phyloP scores from a whole-genome alignment of 805 yeast genomes.

The Candida krabiensis region DNA sequence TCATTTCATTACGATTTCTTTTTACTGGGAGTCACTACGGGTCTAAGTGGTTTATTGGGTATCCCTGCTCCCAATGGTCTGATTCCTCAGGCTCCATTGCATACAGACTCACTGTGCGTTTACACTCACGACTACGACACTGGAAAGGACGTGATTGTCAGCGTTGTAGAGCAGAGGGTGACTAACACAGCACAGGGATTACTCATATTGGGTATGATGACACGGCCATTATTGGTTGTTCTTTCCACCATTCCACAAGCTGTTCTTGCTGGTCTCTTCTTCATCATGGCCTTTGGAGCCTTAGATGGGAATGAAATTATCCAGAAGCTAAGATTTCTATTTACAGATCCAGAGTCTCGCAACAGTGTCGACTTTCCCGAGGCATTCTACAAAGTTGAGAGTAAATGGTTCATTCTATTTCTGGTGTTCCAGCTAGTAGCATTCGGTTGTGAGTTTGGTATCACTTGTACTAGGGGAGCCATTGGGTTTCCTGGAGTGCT shows the following conservation, averaged over 20 bases:
- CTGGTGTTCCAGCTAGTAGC: conserved; percentile 61
- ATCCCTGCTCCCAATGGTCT: conserved; percentile 96
- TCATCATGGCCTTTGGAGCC: conserved; percentile 89
- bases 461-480: conserved; percentile 85
- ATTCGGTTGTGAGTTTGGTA: conserved; percentile 77
- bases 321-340: conserved; percentile 58
- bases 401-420: conserved; percentile 56
- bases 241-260: conserved; percentile 89
- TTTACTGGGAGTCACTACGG: conserved; percentile 82
- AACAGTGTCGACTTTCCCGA: conserved; percentile 18
- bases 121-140: conserved; percentile 38
- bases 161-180: conserved; percentile 86
- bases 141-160: conserved; percentile 34
- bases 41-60: conserved; percentile 83
- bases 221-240: conserved; percentile 80
- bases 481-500: conserved; percentile 92
- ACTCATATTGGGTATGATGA: conserved; percentile 82
- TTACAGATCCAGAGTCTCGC: conserved; percentile 51
- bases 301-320: conserved; percentile 66
- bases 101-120: conserved; percentile 74
- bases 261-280: conserved; percentile 87
- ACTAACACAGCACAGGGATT: conserved; percentile 86
- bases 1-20: conserved; percentile 92
- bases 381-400: conserved; percentile 28
- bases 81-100: conserved; percentile 96